These are phyloP conservation scores for Pseudopyrenochaeta lycopersici DNA, from an alignment of 2,329 filamentous ascomycete species.

Conservation along the genomic window DNA sequence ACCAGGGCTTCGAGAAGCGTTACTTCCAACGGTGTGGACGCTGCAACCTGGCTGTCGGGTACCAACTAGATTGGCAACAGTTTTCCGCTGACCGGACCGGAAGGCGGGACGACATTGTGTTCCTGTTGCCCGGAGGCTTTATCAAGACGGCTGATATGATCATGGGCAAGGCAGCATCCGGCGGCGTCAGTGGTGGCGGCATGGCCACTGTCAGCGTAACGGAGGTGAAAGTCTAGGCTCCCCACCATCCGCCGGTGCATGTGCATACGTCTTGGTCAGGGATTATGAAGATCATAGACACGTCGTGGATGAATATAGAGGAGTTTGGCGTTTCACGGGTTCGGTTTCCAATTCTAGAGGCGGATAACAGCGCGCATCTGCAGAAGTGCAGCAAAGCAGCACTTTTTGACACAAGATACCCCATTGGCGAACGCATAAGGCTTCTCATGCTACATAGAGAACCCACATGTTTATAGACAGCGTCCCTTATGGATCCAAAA, in stretches of 20 bases:
- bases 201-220: constrained; percentile 27
- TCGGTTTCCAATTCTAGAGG: background rate
- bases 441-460: constrained; percentile 40
- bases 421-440: constrained; percentile 42
- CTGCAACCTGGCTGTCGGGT: constrained; percentile 69
- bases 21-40: constrained; percentile 66
- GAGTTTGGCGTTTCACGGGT: background rate
- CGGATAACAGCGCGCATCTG: background rate
- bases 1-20: constrained; percentile 74
- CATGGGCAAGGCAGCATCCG: constrained; percentile 41
- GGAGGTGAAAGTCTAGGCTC: constrained; percentile 33
- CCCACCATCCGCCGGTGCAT: background rate
- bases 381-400: background rate
- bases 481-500: constrained; percentile 43
- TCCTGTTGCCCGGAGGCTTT: constrained; percentile 68
- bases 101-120: constrained; percentile 61
- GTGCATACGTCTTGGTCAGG: background rate
- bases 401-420: constrained; percentile 36
- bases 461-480: constrained; percentile 35
- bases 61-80: constrained; percentile 66
- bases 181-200: constrained; percentile 11
- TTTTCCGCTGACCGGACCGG: constrained; percentile 47
- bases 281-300: background rate
- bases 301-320: background rate
- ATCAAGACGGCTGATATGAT: constrained; percentile 66